These are phyloP conservation scores for Syncephalastrum monosporum DNA, from an alignment of 371 early-diverging fungal species.

Conservation along the genomic window DNA sequence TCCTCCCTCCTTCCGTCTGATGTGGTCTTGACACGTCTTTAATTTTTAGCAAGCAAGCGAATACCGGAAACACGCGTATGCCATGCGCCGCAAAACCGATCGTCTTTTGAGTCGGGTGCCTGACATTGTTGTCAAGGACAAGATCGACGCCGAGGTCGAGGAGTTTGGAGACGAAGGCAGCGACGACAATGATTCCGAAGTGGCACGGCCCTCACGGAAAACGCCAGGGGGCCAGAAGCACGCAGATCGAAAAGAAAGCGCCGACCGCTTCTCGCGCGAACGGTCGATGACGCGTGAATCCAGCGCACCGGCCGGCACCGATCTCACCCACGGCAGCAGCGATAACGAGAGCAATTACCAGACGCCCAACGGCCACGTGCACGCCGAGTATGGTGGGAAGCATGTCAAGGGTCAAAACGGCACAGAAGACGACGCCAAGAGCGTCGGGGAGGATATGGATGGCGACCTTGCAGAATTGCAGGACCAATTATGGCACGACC, in stretches of 20 bases:
- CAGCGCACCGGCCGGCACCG: slow-evolving; percentile 17
- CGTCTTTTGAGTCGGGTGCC: slow-evolving; percentile 79
- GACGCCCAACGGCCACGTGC: slow-evolving; percentile 17
- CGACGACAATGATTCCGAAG: slow-evolving; percentile 46
- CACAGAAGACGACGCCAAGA: slow-evolving; percentile 42
- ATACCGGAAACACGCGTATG: slow-evolving; percentile 82
- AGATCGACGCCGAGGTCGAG: slow-evolving; percentile 54
- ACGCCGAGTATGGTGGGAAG: slow-evolving; percentile 21
- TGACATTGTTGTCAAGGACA: slow-evolving; percentile 70
- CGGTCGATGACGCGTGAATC: slow-evolving; percentile 25
- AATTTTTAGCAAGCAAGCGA: slow-evolving; percentile 49
- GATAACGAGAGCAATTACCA: slow-evolving; percentile 23
- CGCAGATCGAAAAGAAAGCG: slow-evolving; percentile 3
- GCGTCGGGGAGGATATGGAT: slow-evolving; percentile 45
- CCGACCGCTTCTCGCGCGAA: slow-evolving; percentile 20
- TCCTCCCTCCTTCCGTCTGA: not conserved
- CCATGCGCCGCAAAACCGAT: slow-evolving; percentile 77
- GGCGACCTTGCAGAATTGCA: slow-evolving; percentile 51
- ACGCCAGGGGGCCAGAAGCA: slow-evolving; percentile 16
- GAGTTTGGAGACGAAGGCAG: slow-evolving; percentile 51
- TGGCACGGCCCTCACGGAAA: slow-evolving; percentile 38
- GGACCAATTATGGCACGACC: slow-evolving; percentile 61
- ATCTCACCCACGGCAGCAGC: slow-evolving; percentile 4
- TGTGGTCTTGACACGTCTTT: not conserved
- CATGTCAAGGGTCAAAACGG: slow-evolving; percentile 11